Evolutionary conservation across 2,329 filamentous ascomycete species (phyloP), one percentile per base, ranked within the genome.

Genomic region (Diplodia corticola): DNA sequence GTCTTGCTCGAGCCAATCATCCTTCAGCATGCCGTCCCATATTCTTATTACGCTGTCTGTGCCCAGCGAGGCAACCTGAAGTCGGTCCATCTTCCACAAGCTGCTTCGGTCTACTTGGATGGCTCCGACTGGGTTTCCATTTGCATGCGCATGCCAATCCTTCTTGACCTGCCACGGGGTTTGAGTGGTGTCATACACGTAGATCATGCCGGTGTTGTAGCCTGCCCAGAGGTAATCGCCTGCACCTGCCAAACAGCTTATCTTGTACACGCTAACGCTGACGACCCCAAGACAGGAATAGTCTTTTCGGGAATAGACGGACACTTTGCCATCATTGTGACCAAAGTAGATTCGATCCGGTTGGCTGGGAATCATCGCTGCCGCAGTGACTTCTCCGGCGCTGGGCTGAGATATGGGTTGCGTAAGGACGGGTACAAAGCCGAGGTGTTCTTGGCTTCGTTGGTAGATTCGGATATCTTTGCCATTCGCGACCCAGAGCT

Each of bases 71-170:
- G 94, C 84, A 20, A 98, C 91, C 72, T 97, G 93, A 57, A 92
- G 81, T 26, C 92, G 88, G 71, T 95, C 92, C 68, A 95, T 83
- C 65, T 89, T 92, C 86, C 93, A 98, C 59, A 93, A 88, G 73
- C 91, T 92, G 37, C 92, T 91, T 1, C 85, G 83, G 75, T 99
- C 95, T 1, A 90, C 86, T 13, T 91, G 79, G 67, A 99, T 86
- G 67, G 88, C 89, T 54, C 91, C 85, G 7, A 97, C 89, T 0
- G 93, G 91, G 69, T 90, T 90, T 6, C 92, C 89, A 74, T 98
- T 95, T 3, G 92, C 94, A 74, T 98, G 95, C 2, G 92, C 94
- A 69, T 89, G 88, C 94, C 95, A 99, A 73, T 98, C 94, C 77
- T 99, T 99, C 79, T 91, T 89, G 28, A 96, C 88, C 22, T 85